Conservation (phyloP, 108 stramenopile genomes). For the Aureococcus anophagefferens region DNA sequence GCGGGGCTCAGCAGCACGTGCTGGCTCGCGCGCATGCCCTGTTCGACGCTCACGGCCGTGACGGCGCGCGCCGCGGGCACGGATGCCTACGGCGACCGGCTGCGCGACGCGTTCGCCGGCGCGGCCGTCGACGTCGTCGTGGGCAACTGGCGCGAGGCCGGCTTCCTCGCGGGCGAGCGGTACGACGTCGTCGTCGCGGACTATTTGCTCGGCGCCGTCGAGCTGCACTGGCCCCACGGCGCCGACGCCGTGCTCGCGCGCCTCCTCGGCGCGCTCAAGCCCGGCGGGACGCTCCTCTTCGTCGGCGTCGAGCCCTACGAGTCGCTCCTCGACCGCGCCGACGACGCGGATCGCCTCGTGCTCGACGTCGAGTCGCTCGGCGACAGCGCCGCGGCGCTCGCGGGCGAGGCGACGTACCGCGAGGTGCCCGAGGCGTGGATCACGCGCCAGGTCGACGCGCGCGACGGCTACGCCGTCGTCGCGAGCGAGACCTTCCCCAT, state of each 20-base stretch:
- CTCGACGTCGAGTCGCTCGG: constrained; percentile 8
- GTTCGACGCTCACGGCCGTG: background rate
- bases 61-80: background rate
- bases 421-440: constrained; percentile 9
- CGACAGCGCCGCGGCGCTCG: background rate
- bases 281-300: background rate
- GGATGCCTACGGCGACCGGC: constrained; percentile 2
- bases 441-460: background rate
- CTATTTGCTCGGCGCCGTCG: constrained; percentile 5
- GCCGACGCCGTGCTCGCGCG: constrained; percentile 6
- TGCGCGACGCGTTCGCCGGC: background rate
- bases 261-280: background rate
- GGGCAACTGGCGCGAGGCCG: constrained; percentile 1
- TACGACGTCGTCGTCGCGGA: constrained; percentile 10
- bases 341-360: constrained; percentile 4
- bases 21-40: background rate
- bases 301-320: constrained; percentile 9
- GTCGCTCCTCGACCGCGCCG: background rate
- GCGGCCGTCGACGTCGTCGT: background rate
- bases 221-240: constrained; percentile 7
- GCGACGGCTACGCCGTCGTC: constrained; percentile 1
- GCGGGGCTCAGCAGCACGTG: background rate
- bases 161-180: background rate
- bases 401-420: constrained; percentile 4
- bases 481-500: background rate